Evolutionary conservation across 768 basidiomycete genomes (phyloP), one percentile per base, ranked within the genome.

Genomic region (Strobilomyces echinocephalus): DNA sequence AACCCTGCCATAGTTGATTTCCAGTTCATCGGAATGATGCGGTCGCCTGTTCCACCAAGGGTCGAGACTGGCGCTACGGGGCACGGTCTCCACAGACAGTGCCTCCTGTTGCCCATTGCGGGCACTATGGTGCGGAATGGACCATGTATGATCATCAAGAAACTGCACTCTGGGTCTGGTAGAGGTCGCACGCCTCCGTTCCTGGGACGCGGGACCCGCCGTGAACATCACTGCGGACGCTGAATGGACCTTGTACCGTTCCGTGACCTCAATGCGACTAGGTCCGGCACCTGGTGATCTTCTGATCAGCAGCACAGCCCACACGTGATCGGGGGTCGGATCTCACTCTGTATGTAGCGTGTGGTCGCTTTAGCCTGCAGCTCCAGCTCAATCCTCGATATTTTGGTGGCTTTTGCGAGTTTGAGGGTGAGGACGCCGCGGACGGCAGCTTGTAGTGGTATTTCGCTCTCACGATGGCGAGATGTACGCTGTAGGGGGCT

Each of bases 271-370:
- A 53, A 85, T 69, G 24, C 88, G 79, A 15, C 86, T 76, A 20
- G 85, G 81, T 54, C 91, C 93, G 55, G 87, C 78, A 45, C 79
- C 82, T 46, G 72, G 62, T 36, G 39, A 38, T 15, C 43, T n/a
- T 12, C 5, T 3, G 7, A 30, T 58, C 9, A 53, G 16, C 44
- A 11, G 10, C 38, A 39, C 9, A 30, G 5, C 14, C 7, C 4
- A n/a, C 52, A 43, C 28, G 26, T 34, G 43, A 49, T 15, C 3
- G 9, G 34, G 43, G 20, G 30, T 5, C 14, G 14, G 38, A 38
- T 66, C 77, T 48, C 55, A 93, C 95, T 91, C 79, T 97, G 93
- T 2, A 87, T 84, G 87, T 92, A 97, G 35, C 83, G 79, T 5
- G 85, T 88, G 21, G 76, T 72, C 3, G 85, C 76, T 54, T 76